These are phyloP conservation scores for Podospora pseudoanserina DNA, from an alignment of 495 filamentous ascomycete species.

Conservation along the genomic window DNA sequence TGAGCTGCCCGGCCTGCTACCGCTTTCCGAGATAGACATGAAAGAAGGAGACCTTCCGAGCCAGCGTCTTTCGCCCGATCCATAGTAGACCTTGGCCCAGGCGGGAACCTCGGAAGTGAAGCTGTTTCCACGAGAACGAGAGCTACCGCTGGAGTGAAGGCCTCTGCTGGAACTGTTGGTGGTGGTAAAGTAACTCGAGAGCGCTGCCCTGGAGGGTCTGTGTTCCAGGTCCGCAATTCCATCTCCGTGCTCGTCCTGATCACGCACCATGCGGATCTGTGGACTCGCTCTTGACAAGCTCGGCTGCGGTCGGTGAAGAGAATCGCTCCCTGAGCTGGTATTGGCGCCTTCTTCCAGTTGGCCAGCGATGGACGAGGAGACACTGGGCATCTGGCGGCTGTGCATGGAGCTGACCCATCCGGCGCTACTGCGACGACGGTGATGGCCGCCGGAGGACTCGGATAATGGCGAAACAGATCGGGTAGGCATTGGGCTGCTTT, in stretches of 20 bases:
- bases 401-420: slow-evolving; percentile 39
- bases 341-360: slow-evolving; percentile 32
- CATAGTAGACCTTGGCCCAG: slow-evolving; percentile 60
- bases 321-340: slow-evolving; percentile 35
- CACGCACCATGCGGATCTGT: slow-evolving; percentile 38
- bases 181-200: slow-evolving; percentile 41
- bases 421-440: slow-evolving; percentile 36
- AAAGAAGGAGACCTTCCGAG: slow-evolving; percentile 39
- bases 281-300: slow-evolving; percentile 34
- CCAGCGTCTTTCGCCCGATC: slow-evolving; percentile 50
- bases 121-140: slow-evolving; percentile 44
- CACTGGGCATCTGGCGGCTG: slow-evolving; percentile 50
- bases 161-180: slow-evolving; percentile 43
- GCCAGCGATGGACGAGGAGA: slow-evolving; percentile 47
- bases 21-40: slow-evolving; percentile 37
- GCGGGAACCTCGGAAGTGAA: slow-evolving; percentile 59
- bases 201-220: slow-evolving; percentile 45
- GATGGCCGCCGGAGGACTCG: slow-evolving; percentile 21
- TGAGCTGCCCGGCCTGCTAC: slow-evolving; percentile 40
- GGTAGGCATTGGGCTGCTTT: slow-evolving; percentile 37
- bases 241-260: slow-evolving; percentile 55
- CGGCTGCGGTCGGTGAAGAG: slow-evolving; percentile 37
- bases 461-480: slow-evolving; percentile 45
- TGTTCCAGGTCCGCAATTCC: slow-evolving; percentile 50
- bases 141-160: slow-evolving; percentile 47